Evolutionary conservation across 1,139 yeast genomes (phyloP).

Genomic region (Sugiyamaella japonica): DNA sequence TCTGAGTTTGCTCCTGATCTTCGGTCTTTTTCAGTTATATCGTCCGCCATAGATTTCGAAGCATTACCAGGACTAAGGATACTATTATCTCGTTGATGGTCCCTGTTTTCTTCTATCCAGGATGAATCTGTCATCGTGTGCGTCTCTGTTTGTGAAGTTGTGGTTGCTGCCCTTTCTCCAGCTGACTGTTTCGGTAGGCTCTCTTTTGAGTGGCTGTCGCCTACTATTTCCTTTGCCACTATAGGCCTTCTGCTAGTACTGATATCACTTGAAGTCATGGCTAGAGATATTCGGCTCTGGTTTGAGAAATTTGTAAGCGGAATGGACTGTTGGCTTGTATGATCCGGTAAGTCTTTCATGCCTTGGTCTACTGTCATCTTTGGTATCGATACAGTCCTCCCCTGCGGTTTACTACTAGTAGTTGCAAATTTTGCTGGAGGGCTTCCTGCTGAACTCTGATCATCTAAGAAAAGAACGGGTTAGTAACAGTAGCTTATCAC

Average conservation of each 20-base stretch:
- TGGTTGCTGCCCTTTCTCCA: neutral
- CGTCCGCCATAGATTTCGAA: neutral
- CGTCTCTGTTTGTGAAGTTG: neutral
- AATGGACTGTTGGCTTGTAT: neutral
- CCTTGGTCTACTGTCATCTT: neutral
- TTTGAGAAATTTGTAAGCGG: conserved; percentile 10
- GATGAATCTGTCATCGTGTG: conserved; percentile 3
- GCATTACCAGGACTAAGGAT: neutral
- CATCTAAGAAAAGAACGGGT: conserved; percentile 7
- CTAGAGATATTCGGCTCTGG: conserved; percentile 7
- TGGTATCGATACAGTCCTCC: conserved; percentile 1
- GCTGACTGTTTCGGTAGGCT: neutral
- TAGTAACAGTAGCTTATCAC: neutral
- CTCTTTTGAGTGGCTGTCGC: neutral
- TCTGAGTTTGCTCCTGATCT: neutral
- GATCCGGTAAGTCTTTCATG: neutral
- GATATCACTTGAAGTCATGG: conserved; percentile 1
- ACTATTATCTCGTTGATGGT: neutral
- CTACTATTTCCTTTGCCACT: neutral
- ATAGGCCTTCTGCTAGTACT: neutral
- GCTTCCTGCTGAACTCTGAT: neutral
- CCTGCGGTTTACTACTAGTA: neutral
- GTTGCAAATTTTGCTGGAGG: neutral
- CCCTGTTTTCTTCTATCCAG: neutral
- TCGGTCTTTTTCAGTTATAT: neutral